Percentiles rank a stretch among this genome's conserved stretches.
Evolutionary conservation across 2,329 filamentous ascomycete genomes (phyloP).

Genomic region (Geosmithia flava): DNA sequence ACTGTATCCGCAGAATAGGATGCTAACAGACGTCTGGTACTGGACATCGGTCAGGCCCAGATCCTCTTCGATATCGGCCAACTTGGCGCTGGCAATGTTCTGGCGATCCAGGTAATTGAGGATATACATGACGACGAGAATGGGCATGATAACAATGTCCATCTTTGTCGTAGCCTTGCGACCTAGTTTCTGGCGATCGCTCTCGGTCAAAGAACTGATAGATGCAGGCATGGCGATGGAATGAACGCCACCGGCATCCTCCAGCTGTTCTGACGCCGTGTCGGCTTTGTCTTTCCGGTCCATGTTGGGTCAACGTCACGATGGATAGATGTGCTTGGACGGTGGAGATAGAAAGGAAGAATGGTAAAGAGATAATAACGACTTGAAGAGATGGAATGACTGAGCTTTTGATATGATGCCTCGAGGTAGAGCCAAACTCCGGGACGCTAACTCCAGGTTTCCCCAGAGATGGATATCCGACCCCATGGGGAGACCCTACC

Average conservation of each 20-base stretch:
- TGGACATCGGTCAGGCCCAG: constrained; percentile 41
- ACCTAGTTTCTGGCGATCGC: constrained; percentile 3
- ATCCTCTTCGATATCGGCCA: constrained; percentile 33
- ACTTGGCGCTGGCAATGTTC: constrained; percentile 30
- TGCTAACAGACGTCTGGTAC: constrained; percentile 33
- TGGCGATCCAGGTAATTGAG: constrained; percentile 31
- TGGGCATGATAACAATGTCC: constrained; percentile 13
- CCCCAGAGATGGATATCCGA: no score
- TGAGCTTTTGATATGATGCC: no score
- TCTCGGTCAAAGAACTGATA: not conserved
- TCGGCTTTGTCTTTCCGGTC: not conserved
- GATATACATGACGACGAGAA: constrained; percentile 27
- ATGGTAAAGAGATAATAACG: no score
- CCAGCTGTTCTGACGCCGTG: not conserved
- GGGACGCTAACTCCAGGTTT: no score
- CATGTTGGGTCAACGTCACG: not conserved
- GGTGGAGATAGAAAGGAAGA: no score
- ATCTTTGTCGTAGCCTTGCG: constrained; percentile 12
- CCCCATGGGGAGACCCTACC: no score
- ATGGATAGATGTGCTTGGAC: not conserved
- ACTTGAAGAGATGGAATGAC: no score
- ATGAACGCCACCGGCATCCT: not conserved
- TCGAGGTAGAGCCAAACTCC: no score
- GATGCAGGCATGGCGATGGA: not conserved
- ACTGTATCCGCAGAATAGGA: constrained; percentile 22